A percentile compares a stretch with the other conserved stretches of the same genome.
Conservation (phyloP, 2,329 filamentous ascomycete genomes). For the Nannizzia gypsea region DNA sequence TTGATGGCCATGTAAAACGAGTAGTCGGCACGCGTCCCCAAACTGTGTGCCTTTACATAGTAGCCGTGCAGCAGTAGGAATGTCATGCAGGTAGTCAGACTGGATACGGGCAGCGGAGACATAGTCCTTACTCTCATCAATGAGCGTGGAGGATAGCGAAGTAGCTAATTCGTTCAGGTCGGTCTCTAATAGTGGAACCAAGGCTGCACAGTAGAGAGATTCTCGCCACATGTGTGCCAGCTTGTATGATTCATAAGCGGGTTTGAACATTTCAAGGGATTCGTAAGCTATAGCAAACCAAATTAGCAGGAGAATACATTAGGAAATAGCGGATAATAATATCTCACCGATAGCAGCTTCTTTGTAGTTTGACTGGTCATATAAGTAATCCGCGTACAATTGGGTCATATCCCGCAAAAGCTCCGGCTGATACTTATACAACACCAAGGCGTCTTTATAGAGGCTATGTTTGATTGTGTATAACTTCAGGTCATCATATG, state of each 20-base stretch:
- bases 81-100: constrained; percentile 64
- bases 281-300: constrained; percentile 54
- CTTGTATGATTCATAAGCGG: constrained; percentile 73
- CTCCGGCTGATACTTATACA: constrained; percentile 70
- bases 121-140: constrained; percentile 71
- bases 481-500: constrained; percentile 62
- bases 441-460: constrained; percentile 61
- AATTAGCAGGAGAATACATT: constrained; percentile 2
- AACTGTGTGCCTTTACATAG: constrained; percentile 84
- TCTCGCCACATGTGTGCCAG: constrained; percentile 84
- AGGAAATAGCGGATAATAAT: neutral
- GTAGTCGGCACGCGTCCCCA: constrained; percentile 72
- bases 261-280: constrained; percentile 60
- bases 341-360: constrained; percentile 61
- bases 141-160: constrained; percentile 63
- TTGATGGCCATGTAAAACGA: constrained; percentile 48
- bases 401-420: constrained; percentile 58
- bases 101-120: constrained; percentile 66
- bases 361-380: constrained; percentile 61
- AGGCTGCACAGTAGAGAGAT: constrained; percentile 65
- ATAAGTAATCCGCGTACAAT: constrained; percentile 69
- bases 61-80: constrained; percentile 57
- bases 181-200: constrained; percentile 49
- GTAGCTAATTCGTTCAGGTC: constrained; percentile 58
- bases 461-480: constrained; percentile 72